Conservation (phyloP, 164 flowering plant genomes). For the Houttuynia cordata region DNA sequence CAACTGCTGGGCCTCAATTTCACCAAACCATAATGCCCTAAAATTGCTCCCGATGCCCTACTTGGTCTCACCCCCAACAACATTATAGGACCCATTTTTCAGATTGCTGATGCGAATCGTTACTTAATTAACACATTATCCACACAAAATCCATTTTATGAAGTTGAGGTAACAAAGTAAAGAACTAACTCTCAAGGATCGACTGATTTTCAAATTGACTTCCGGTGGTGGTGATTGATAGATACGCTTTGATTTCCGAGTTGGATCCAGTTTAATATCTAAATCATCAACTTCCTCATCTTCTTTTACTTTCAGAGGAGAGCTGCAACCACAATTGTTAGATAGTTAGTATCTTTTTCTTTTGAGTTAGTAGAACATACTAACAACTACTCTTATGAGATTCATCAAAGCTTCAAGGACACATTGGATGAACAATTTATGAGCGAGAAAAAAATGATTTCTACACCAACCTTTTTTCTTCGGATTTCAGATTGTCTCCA, state of each 20-base stretch:
- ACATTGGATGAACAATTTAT: not conserved
- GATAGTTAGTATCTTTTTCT: not conserved
- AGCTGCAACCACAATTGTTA: slow-evolving; percentile 27
- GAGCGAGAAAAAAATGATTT: not conserved
- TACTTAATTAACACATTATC: too few relatives aligned
- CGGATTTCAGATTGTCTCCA: too few relatives aligned
- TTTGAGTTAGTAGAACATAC: too few relatives aligned
- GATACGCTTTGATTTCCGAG: slow-evolving; percentile 61
- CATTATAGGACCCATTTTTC: too few relatives aligned
- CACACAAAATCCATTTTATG: not conserved
- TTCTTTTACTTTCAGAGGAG: slow-evolving; percentile 85
- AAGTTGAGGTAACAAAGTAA: not conserved
- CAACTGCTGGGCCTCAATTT: too few relatives aligned
- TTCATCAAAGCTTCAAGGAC: not conserved
- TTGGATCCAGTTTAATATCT: slow-evolving; percentile 55
- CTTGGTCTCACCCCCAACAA: too few relatives aligned
- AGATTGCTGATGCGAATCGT: too few relatives aligned
- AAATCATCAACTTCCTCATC: slow-evolving; percentile 92
- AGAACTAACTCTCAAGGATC: slow-evolving; percentile 66
- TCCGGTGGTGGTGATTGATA: slow-evolving; percentile 77
- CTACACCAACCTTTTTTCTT: too few relatives aligned
- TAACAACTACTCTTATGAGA: not conserved
- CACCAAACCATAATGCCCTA: too few relatives aligned
- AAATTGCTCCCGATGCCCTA: too few relatives aligned
- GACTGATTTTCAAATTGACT: slow-evolving; percentile 85